These are phyloP conservation scores for Boletus eberwhitei DNA, from an alignment of 768 basidiomycete species.

Conservation along the genomic window DNA sequence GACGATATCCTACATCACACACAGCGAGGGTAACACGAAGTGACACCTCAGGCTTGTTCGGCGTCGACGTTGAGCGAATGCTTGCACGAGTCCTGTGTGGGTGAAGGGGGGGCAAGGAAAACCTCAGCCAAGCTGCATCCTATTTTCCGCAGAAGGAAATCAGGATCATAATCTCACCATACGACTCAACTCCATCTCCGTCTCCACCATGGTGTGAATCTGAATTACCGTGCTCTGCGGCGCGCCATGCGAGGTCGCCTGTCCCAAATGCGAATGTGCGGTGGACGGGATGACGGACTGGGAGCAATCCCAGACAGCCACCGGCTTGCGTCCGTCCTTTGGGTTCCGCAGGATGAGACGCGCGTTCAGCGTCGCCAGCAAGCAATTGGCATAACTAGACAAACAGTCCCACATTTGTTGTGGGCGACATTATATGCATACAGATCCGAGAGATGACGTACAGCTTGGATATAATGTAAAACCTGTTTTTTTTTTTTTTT, in stretches of 20 bases:
- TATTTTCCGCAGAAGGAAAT: not conserved
- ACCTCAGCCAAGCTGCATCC: too few relatives aligned
- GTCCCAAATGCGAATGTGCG: too few relatives aligned
- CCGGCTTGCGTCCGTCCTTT: not conserved
- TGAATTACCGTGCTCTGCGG: not conserved
- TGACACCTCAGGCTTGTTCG: too few relatives aligned
- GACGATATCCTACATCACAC: too few relatives aligned
- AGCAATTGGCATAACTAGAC: conserved; percentile 14
- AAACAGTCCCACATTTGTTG: not conserved
- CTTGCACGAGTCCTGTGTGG: too few relatives aligned
- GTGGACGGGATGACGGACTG: not conserved
- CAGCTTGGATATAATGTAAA: not conserved
- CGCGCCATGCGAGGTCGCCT: not conserved
- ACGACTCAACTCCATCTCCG: not conserved
- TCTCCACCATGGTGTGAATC: not conserved
- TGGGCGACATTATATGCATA: not conserved
- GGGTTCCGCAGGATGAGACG: not conserved
- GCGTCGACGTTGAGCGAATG: too few relatives aligned
- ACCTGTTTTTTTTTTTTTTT: not conserved
- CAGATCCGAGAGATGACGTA: not conserved
- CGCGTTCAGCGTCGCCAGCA: conserved; percentile 6
- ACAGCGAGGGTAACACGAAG: too few relatives aligned
- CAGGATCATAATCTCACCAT: not conserved
- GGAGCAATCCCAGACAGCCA: not conserved
- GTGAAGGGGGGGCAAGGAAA: too few relatives aligned